Conservation (phyloP, 1,139 yeast species). For the Meyerozyma sp. region DNA sequence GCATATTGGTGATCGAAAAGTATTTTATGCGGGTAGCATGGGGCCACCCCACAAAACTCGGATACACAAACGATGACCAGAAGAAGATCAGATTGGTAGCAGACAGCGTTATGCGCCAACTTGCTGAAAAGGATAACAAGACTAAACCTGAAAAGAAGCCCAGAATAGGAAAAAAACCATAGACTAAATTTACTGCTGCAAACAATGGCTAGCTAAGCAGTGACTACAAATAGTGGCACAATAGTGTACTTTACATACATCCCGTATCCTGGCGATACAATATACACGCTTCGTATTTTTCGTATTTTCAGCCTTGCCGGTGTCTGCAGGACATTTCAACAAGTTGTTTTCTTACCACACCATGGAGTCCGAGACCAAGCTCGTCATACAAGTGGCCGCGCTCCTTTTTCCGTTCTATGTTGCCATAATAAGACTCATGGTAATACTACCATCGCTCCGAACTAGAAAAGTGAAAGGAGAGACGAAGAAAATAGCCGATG, state of each 20-base stretch:
- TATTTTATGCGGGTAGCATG: conserved; percentile 57
- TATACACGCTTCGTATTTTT: background rate
- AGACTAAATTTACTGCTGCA: too few relatives aligned
- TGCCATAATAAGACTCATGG: conserved; percentile 20
- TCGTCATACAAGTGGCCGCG: conserved; percentile 17
- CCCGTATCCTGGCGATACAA: background rate
- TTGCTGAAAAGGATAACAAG: conserved; percentile 36
- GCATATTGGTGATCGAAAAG: conserved; percentile 29
- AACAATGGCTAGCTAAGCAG: too few relatives aligned
- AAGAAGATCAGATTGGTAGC: conserved; percentile 51
- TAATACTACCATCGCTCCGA: conserved; percentile 22
- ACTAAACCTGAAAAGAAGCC: background rate
- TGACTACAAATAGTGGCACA: too few relatives aligned
- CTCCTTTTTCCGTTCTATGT: conserved; percentile 21
- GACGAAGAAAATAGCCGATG: conserved; percentile 1
- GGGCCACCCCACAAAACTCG: conserved; percentile 55
- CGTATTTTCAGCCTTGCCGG: too few relatives aligned
- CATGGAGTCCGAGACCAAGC: conserved; percentile 24
- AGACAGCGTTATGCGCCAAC: conserved; percentile 51
- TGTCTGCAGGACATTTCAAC: background rate
- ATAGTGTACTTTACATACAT: too few relatives aligned
- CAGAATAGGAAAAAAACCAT: background rate
- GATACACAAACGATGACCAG: conserved; percentile 42
- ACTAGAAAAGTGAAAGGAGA: conserved; percentile 2
- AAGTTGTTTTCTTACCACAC: background rate